A percentile compares a stretch with the other conserved stretches of the same genome.
phyloP scores from a whole-genome alignment of 768 basidiomycete genomes.

The Rhodosporidiobolus odoratus region DNA sequence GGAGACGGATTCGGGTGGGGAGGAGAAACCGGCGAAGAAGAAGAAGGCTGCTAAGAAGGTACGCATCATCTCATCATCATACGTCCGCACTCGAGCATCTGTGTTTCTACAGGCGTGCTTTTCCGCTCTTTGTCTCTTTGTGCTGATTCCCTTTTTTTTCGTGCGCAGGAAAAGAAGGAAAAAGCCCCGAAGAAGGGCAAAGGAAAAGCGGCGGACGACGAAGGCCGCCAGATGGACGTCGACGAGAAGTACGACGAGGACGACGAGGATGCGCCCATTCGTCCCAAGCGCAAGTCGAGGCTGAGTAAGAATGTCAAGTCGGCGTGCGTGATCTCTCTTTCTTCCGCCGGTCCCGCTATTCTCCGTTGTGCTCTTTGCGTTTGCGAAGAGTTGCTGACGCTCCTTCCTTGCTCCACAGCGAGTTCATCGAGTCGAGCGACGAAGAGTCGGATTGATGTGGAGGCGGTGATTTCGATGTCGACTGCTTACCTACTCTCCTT shows the following conservation, averaged over 20 bases:
- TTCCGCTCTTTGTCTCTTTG: neutral
- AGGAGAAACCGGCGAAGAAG: constrained; percentile 45
- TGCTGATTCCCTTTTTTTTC: neutral
- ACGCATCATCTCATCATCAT: neutral
- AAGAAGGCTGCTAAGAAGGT: constrained; percentile 15
- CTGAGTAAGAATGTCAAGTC: constrained; percentile 17
- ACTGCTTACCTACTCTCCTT: no score
- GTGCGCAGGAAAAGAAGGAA: constrained; percentile 12
- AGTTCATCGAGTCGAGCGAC: constrained; percentile 33
- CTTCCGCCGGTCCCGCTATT: neutral
- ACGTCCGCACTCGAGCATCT: neutral
- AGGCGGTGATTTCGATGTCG: neutral
- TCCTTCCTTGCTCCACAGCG: constrained; percentile 4
- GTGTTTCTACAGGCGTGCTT: neutral
- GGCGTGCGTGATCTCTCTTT: constrained; percentile 9
- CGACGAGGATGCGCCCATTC: constrained; percentile 26
- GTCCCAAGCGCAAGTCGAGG: constrained; percentile 9
- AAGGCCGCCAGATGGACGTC: constrained; percentile 19
- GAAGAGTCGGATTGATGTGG: constrained; percentile 10
- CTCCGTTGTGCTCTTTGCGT: neutral
- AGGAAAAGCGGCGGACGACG: constrained; percentile 51
- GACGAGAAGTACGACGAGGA: constrained; percentile 32
- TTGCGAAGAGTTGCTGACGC: neutral
- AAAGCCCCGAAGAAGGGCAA: constrained; percentile 48
- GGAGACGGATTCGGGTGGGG: constrained; percentile 45